These are phyloP conservation scores for Bifiguratus adelaidae DNA, from an alignment of 192 early-diverging fungal species.

Conservation along the genomic window DNA sequence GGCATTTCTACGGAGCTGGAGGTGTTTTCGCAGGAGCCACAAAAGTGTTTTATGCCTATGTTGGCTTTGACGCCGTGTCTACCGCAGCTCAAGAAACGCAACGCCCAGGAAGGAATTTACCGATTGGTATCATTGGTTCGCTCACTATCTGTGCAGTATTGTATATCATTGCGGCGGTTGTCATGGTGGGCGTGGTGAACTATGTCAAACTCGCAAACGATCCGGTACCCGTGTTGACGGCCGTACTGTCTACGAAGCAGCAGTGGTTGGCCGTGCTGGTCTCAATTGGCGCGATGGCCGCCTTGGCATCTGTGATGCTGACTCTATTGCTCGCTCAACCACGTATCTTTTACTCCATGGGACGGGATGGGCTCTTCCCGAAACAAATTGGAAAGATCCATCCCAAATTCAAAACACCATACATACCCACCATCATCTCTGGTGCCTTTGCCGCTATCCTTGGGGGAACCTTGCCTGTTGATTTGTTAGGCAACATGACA, in stretches of 20 bases:
- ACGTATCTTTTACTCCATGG: conserved; percentile 83
- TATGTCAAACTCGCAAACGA: conserved; percentile 35
- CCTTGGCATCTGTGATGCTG: conserved; percentile 73
- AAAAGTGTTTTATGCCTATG: conserved; percentile 71
- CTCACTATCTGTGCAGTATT: conserved; percentile 65
- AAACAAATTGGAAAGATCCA: conserved; percentile 58
- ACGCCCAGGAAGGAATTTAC: conserved; percentile 69
- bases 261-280: conserved; percentile 67
- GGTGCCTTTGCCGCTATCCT: conserved; percentile 55
- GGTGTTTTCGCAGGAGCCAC: conserved; percentile 67
- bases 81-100: conserved; percentile 78
- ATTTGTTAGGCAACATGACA: conserved; percentile 74
- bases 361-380: conserved; percentile 80
- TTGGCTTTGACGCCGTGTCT: conserved; percentile 84
- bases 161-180: conserved; percentile 58
- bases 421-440: conserved; percentile 53
- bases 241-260: conserved; percentile 21
- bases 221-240: conserved; percentile 44
- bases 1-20: conserved; percentile 52
- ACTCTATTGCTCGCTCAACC: conserved; percentile 70
- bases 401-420: conserved; percentile 63
- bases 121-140: conserved; percentile 79
- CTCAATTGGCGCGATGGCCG: conserved; percentile 67
- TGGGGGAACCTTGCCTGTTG: conserved; percentile 69
- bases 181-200: conserved; percentile 63